Conservation (phyloP, 1,284 basidiomycete species). For the Heterobasidion occidentale region DNA sequence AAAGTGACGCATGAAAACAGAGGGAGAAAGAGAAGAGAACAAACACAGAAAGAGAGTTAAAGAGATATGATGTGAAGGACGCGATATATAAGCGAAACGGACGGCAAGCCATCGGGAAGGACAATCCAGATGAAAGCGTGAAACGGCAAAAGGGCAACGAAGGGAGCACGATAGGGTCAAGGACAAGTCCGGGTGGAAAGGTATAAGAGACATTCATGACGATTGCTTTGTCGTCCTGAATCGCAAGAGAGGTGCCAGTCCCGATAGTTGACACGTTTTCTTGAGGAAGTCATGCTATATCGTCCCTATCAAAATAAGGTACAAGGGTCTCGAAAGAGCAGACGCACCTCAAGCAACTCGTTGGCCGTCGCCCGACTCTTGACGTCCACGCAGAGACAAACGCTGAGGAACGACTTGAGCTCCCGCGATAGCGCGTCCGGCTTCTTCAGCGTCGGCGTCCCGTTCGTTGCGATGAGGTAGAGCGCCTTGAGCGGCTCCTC, state of each 20-base stretch:
- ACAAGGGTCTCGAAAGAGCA: not conserved
- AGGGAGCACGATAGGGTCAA: not conserved
- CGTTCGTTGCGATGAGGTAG: conserved; percentile 97
- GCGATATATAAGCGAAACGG: not conserved
- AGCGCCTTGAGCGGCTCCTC: conserved; percentile 97
- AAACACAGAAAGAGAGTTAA: not conserved
- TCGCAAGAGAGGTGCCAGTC: conserved; percentile 77
- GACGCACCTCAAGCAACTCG: conserved; percentile 80
- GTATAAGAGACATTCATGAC: conserved; percentile 14
- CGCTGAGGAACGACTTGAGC: conserved; percentile 92
- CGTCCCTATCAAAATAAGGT: conserved; percentile 3
- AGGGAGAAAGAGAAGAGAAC: not conserved
- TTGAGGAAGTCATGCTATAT: conserved; percentile 83
- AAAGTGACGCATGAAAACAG: not conserved
- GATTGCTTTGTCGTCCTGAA: conserved; percentile 38
- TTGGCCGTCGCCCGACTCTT: conserved; percentile 90
- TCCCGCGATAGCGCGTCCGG: conserved; percentile 90
- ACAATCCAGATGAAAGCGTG: not conserved
- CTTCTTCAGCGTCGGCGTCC: conserved; percentile 95
- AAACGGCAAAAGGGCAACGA: not conserved
- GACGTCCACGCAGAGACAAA: conserved; percentile 96
- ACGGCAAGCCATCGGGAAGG: not conserved
- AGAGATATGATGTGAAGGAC: not conserved
- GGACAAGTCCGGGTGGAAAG: not conserved
- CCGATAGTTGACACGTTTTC: conserved; percentile 77